A percentile compares a stretch with the other conserved stretches of the same genome.
phyloP scores from a whole-genome alignment of 257 asterid species.

The Forsythia suspensa region DNA sequence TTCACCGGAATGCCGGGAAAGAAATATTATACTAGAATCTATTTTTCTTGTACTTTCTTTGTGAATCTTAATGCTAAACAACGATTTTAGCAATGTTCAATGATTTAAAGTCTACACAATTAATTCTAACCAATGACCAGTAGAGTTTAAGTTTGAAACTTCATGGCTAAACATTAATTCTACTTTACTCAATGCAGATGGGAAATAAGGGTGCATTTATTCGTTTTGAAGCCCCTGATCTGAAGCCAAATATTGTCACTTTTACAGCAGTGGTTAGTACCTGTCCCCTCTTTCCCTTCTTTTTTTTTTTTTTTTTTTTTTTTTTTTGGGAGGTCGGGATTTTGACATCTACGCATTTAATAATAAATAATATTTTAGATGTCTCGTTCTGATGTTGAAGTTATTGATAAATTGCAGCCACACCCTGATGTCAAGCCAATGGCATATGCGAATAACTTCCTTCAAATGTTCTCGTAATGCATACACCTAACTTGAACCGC shows the following conservation, averaged over 20 bases:
- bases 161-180: not conserved
- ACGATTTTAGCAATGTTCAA: not conserved
- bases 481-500: slow-evolving; percentile 4
- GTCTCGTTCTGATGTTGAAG: not conserved
- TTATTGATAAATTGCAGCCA: slow-evolving; percentile 54
- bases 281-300: not conserved
- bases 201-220: slow-evolving; percentile 98
- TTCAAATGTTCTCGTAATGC: slow-evolving; percentile 67
- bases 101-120: not conserved
- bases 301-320: not conserved
- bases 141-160: not conserved
- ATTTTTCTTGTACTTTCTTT: not conserved
- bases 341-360: not conserved
- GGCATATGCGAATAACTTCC: slow-evolving; percentile 96
- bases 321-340: not conserved
- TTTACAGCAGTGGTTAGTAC: slow-evolving; percentile 94
- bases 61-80: not conserved
- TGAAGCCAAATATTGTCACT: slow-evolving; percentile 83
- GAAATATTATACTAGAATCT: not conserved
- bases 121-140: not conserved
- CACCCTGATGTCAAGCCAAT: slow-evolving; percentile 96
- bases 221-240: slow-evolving; percentile 85
- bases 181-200: slow-evolving; percentile 62
- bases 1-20: not conserved
- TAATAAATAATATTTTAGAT: too few species aligned